Percentiles rank a stretch among this genome's conserved stretches.
phyloP scores from a whole-genome alignment of 176 grass and related monocot genomes.

The Hyparrhenia diplandra region DNA sequence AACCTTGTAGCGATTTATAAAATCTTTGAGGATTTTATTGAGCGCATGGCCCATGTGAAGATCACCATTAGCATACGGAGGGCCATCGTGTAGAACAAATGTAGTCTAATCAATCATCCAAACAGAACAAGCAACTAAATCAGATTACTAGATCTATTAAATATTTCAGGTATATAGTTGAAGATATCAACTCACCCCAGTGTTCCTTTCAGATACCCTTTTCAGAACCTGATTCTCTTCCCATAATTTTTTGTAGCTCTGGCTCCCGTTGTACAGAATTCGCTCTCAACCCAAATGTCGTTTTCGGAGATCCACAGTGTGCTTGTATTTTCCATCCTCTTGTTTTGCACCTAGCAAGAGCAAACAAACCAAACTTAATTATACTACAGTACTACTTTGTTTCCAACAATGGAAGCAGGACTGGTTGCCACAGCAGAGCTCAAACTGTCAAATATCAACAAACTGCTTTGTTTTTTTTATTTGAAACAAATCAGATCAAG shows the following conservation, averaged over 20 bases:
- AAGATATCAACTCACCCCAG: conserved; percentile 56
- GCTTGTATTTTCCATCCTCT: conserved; percentile 92
- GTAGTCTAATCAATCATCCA: conserved; percentile 46
- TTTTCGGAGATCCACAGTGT: conserved; percentile 90
- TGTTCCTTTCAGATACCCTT: conserved; percentile 82
- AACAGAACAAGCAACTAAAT: conserved; percentile 25
- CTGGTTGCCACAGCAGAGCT: background rate
- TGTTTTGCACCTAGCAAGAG: conserved; percentile 52
- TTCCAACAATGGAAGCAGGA: background rate
- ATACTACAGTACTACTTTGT: background rate
- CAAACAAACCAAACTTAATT: background rate
- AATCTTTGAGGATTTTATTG: conserved; percentile 97
- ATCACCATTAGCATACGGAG: conserved; percentile 95
- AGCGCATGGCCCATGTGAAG: conserved; percentile 96
- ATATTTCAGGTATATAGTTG: background rate
- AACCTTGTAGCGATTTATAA: conserved; percentile 99
- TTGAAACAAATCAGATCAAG: background rate
- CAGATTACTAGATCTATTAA: conserved; percentile 7
- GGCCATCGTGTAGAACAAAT: conserved; percentile 94
- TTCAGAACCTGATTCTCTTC: conserved; percentile 92
- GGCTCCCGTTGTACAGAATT: conserved; percentile 80
- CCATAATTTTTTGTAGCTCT: conserved; percentile 91
- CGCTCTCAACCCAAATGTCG: conserved; percentile 80
- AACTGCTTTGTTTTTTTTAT: background rate
- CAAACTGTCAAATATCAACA: background rate